phyloP scores from a whole-genome alignment of 1,284 basidiomycete genomes.

The Irpex sp. region DNA sequence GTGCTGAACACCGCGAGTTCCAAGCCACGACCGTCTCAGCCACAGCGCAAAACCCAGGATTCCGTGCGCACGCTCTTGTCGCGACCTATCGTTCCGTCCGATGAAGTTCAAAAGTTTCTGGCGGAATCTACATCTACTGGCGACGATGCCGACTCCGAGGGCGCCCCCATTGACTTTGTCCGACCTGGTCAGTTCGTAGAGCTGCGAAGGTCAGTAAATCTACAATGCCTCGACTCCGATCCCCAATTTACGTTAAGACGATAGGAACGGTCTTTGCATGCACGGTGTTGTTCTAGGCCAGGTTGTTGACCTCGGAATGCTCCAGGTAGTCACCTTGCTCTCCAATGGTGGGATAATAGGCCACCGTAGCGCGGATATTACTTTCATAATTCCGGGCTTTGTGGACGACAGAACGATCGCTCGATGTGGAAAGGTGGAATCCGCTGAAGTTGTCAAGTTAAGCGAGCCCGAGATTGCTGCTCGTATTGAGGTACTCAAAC shows the following conservation, averaged over 20 bases:
- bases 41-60: background rate
- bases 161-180: background rate
- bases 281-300: constrained; percentile 48
- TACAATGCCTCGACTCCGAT: background rate
- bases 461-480: constrained; percentile 40
- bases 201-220: constrained; percentile 44
- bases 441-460: constrained; percentile 15
- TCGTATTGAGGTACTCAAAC: constrained; percentile 52
- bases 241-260: background rate
- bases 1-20: background rate
- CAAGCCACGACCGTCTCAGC: background rate
- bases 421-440: constrained; percentile 38
- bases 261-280: constrained; percentile 36
- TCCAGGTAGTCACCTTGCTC: constrained; percentile 37
- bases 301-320: constrained; percentile 26
- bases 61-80: background rate
- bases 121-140: background rate
- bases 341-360: constrained; percentile 46
- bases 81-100: background rate
- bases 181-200: constrained; percentile 54
- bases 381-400: constrained; percentile 53
- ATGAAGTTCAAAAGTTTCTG: constrained; percentile 4
- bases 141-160: background rate
- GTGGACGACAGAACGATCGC: constrained; percentile 38
- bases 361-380: constrained; percentile 44